A percentile compares a stretch with the other conserved stretches of the same genome.
phyloP scores from a whole-genome alignment of 1,284 basidiomycete genomes.

The Butyriboletus appendiculatus region DNA sequence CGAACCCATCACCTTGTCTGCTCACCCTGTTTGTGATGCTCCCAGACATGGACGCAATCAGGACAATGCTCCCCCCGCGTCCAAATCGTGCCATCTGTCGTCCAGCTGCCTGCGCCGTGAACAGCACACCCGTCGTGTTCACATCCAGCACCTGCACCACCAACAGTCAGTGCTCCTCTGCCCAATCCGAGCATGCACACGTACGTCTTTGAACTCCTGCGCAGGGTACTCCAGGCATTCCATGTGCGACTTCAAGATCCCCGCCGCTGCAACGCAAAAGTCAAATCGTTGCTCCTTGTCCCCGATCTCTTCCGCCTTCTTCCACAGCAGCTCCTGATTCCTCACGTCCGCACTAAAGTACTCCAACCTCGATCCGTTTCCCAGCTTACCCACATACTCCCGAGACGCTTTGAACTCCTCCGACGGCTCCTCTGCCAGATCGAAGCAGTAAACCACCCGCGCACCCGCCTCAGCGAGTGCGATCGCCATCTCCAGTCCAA shows the following conservation, averaged over 20 bases:
- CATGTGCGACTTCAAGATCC: slow-evolving; percentile 63
- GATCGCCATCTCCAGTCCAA: slow-evolving; percentile 83
- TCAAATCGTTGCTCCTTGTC: slow-evolving; percentile 68
- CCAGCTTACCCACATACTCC: slow-evolving; percentile 52
- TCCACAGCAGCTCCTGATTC: slow-evolving; percentile 60
- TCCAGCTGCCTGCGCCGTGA: slow-evolving; percentile 79
- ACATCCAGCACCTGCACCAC: slow-evolving; percentile 62
- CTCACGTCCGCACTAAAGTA: slow-evolving; percentile 69
- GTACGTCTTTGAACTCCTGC: slow-evolving; percentile 67
- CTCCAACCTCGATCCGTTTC: slow-evolving; percentile 53
- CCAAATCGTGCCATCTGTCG: slow-evolving; percentile 73
- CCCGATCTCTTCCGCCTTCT: slow-evolving; percentile 57
- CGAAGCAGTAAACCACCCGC: slow-evolving; percentile 74
- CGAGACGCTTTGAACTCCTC: slow-evolving; percentile 64
- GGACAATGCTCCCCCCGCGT: slow-evolving; percentile 76
- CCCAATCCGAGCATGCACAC: background rate
- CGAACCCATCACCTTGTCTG: background rate
- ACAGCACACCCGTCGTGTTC: slow-evolving; percentile 77
- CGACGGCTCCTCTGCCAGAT: slow-evolving; percentile 65
- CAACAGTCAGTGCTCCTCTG: background rate
- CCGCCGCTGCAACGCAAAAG: slow-evolving; percentile 76
- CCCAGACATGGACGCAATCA: slow-evolving; percentile 85
- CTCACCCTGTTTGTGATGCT: slow-evolving; percentile 78
- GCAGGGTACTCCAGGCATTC: slow-evolving; percentile 73
- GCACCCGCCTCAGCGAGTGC: slow-evolving; percentile 78